These are phyloP conservation scores for Thermochaetoides dissita DNA, from an alignment of 2,329 filamentous ascomycete species.

Conservation along the genomic window DNA sequence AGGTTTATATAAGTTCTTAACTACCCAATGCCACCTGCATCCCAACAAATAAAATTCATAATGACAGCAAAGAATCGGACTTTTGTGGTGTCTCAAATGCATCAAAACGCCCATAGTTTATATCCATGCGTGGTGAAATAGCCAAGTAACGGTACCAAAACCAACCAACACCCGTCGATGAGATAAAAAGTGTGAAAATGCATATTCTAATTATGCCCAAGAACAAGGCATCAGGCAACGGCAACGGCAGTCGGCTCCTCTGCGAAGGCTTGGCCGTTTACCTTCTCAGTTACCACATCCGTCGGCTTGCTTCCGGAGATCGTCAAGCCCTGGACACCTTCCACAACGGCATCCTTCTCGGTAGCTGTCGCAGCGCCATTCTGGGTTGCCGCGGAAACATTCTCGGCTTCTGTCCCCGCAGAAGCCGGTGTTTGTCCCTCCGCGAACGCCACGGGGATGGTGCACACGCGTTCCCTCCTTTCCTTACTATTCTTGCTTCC, in stretches of 20 bases:
- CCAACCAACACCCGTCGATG: too few relatives aligned
- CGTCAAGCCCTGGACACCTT: neutral
- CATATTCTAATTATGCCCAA: too few relatives aligned
- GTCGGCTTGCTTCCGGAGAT: conserved; percentile 13
- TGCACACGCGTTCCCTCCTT: conserved; percentile 35
- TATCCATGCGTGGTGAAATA: too few relatives aligned
- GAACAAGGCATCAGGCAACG: neutral
- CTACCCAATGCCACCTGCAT: too few relatives aligned
- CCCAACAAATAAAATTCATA: too few relatives aligned
- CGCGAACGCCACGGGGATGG: conserved; percentile 22
- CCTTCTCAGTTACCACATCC: conserved; percentile 7
- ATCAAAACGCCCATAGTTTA: too few relatives aligned
- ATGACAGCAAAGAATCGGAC: too few relatives aligned
- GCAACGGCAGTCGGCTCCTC: conserved; percentile 3
- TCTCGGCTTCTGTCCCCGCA: neutral
- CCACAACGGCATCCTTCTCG: conserved; percentile 1
- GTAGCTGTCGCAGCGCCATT: conserved; percentile 4
- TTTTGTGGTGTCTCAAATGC: too few relatives aligned
- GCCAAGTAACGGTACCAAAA: too few relatives aligned
- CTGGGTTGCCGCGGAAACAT: conserved; percentile 4
- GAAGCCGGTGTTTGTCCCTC: neutral
- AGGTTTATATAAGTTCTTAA: too few relatives aligned
- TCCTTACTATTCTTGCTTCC: conserved; percentile 33
- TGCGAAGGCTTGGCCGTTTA: neutral
- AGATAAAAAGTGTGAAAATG: too few relatives aligned